Conservation (phyloP, 2,329 filamentous ascomycete species). For the Fusarium haematococcum region DNA sequence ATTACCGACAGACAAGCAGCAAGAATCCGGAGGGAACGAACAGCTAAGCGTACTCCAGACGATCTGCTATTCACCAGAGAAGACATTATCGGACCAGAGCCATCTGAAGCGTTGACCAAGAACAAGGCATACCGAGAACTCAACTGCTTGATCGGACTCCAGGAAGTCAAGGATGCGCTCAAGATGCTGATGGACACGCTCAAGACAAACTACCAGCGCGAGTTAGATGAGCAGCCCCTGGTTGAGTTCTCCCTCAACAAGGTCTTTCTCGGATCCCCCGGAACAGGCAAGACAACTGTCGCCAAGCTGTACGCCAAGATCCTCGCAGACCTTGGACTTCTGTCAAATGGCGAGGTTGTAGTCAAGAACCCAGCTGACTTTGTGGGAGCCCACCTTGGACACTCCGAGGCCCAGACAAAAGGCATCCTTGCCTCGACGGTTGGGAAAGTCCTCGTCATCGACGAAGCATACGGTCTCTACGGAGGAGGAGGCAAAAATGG, state of each 20-base stretch:
- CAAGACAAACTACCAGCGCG: conserved; percentile 72
- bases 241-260: conserved; percentile 74
- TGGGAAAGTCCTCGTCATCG: conserved; percentile 83
- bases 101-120: conserved; percentile 61
- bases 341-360: conserved; percentile 78
- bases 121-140: conserved; percentile 70
- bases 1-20: conserved; percentile 70
- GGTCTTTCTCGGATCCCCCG: conserved; percentile 78
- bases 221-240: conserved; percentile 69
- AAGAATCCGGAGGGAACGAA: conserved; percentile 63
- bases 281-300: conserved; percentile 82
- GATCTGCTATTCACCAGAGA: conserved; percentile 72
- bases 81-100: conserved; percentile 79
- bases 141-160: conserved; percentile 68
- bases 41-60: conserved; percentile 56
- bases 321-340: conserved; percentile 73
- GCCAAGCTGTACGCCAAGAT: conserved; percentile 79
- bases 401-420: conserved; percentile 79
- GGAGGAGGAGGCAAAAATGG: conserved; percentile 54
- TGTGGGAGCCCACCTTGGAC: conserved; percentile 70
- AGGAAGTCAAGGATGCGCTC: conserved; percentile 72
- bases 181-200: conserved; percentile 70
- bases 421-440: conserved; percentile 73
- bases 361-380: conserved; percentile 82
- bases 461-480: conserved; percentile 80